A percentile compares a stretch with the other conserved stretches of the same genome.
Evolutionary conservation across 2,329 filamentous ascomycete species (phyloP).

Genomic region (Aspergillus novofumigatus): DNA sequence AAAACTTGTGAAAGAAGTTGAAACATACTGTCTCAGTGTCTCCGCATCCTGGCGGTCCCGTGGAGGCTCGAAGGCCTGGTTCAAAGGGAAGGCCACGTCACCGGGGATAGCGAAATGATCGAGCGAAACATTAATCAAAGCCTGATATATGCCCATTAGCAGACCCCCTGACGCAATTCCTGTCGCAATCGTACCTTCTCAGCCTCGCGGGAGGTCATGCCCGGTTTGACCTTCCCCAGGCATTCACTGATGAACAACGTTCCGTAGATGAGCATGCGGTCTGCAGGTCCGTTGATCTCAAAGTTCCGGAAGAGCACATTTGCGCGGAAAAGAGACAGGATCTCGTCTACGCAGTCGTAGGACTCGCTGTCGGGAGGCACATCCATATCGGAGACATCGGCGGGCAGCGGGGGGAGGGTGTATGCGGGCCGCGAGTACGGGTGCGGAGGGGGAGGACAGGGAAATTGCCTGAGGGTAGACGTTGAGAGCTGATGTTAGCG

Average conservation of each 20-base stretch:
- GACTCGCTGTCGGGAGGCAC: constrained; percentile 81
- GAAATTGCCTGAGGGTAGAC: constrained; percentile 67
- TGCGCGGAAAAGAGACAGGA: constrained; percentile 86
- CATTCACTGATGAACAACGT: constrained; percentile 94
- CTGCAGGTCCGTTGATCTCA: constrained; percentile 93
- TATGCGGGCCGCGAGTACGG: constrained; percentile 90
- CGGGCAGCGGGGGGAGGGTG: constrained; percentile 64
- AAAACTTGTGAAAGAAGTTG: background rate
- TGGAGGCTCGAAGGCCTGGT: constrained; percentile 93
- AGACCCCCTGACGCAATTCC: background rate
- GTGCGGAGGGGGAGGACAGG: constrained; percentile 92
- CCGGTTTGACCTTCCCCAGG: constrained; percentile 78
- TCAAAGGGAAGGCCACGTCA: constrained; percentile 86
- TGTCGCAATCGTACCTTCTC: constrained; percentile 52
- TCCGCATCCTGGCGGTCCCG: constrained; percentile 85
- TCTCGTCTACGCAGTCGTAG: constrained; percentile 95
- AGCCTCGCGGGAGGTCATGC: constrained; percentile 61
- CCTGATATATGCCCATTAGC: constrained; percentile 55
- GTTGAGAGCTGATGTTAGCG: background rate
- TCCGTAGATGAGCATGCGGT: constrained; percentile 91
- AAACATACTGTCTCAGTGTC: constrained; percentile 71
- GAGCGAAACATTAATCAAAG: constrained; percentile 83
- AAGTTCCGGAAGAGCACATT: constrained; percentile 99
- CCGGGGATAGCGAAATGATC: constrained; percentile 95
- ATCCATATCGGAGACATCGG: constrained; percentile 49